These are phyloP conservation scores for Lepiota venenata DNA, from an alignment of 768 basidiomycete species.

Conservation along the genomic window DNA sequence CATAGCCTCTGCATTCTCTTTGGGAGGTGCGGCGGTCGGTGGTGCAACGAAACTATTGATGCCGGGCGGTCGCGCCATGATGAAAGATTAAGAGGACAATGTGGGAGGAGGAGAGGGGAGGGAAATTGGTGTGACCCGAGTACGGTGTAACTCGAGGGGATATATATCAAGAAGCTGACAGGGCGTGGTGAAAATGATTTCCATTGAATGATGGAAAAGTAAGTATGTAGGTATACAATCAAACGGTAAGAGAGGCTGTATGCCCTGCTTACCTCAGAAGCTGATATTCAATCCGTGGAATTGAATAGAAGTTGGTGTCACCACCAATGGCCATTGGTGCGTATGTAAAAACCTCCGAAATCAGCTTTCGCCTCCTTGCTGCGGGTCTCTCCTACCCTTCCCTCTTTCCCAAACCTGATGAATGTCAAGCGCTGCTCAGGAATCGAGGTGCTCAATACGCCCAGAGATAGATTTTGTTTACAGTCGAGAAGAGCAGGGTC, in stretches of 20 bases:
- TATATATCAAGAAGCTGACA: conserved; percentile 9
- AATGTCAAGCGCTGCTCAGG: too few relatives aligned
- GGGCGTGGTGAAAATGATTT: not conserved
- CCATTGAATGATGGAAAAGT: not conserved
- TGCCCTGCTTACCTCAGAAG: too few relatives aligned
- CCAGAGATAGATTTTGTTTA: too few relatives aligned
- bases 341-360: too few relatives aligned
- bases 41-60: conserved; percentile 7
- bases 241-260: not conserved
- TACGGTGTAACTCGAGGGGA: not conserved
- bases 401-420: too few relatives aligned
- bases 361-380: too few relatives aligned
- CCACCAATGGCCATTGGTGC: too few relatives aligned
- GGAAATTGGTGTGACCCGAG: not conserved
- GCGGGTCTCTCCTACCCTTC: too few relatives aligned
- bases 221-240: not conserved
- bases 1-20: conserved; percentile 3
- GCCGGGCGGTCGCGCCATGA: conserved; percentile 4
- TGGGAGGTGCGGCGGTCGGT: conserved; percentile 3
- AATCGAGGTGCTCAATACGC: too few relatives aligned
- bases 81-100: not conserved
- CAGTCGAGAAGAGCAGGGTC: too few relatives aligned
- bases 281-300: not conserved
- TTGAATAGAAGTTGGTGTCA: too few relatives aligned
- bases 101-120: not conserved